These are phyloP conservation scores for Fusarium phyllophilum DNA, from an alignment of 2,329 filamentous ascomycete species.

Conservation along the genomic window DNA sequence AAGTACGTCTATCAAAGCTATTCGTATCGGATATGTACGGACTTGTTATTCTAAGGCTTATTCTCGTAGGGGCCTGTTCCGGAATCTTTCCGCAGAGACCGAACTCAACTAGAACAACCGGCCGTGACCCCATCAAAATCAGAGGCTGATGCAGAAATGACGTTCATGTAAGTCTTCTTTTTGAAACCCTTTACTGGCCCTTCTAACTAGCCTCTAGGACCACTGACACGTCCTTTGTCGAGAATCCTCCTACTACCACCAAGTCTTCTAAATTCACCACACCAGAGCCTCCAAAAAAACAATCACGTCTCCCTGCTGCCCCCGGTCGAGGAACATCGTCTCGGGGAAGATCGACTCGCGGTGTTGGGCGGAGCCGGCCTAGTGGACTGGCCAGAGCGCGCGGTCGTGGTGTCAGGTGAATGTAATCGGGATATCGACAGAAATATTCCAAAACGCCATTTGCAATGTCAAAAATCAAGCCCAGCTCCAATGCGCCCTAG, in stretches of 20 bases:
- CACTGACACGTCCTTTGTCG: conserved; percentile 90
- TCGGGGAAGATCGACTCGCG: conserved; percentile 44
- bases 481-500: conserved; percentile 10
- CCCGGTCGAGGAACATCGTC: conserved; percentile 51
- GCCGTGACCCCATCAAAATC: conserved; percentile 36
- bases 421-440: background rate
- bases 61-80: conserved; percentile 75
- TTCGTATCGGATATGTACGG: background rate
- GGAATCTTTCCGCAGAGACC: conserved; percentile 81
- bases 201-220: conserved; percentile 66
- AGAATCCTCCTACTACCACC: conserved; percentile 75
- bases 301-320: conserved; percentile 60
- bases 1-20: conserved; percentile 64
- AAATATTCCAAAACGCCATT: conserved; percentile 30
- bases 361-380: conserved; percentile 49
- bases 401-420: conserved; percentile 58
- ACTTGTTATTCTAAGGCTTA: conserved; percentile 5
- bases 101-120: conserved; percentile 64
- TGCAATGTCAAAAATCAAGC: conserved; percentile 22
- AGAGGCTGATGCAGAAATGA: conserved; percentile 74
- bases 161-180: conserved; percentile 74
- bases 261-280: conserved; percentile 61
- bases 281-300: conserved; percentile 49
- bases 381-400: conserved; percentile 60
- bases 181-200: background rate